Base-by-base conservation (phyloP, 305 asterid species). In the Plantago coronopus region DNA sequence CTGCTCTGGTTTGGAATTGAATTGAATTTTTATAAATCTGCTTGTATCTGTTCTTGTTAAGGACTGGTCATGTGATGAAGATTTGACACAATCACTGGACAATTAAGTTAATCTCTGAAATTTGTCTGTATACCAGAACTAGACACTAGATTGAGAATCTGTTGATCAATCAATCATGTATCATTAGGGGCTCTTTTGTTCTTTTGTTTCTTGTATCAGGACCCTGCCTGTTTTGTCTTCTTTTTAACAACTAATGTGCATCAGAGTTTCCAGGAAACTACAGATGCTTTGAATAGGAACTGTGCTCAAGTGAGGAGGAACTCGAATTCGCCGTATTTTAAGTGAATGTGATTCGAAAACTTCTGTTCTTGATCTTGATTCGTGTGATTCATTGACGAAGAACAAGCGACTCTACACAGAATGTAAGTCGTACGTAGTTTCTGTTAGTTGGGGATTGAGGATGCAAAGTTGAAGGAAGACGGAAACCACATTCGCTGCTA, bases 61-160 rank as follows among this genome's bases (percentile, higher is more conserved):
- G 0, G 8, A 37, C 42, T 37, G 13, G 1, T 37, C 13, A 37
- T 10, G 13, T 8, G 14, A 12, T 37, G 10, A 4, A 37, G 42
- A 37, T 37, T 10, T 38, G 15, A 7, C 43, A 38, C 2, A 38
- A 38, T 1, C 34, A 27, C 5, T 3, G 34, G 5, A 27, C 4
- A 4, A 27, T 4, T n/a, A 27, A 3, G 34, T 27, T 27, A 27
- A 3, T 38, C 43, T 38, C 43, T 3, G 0, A 38, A 38, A 38
- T 11, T 38, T 48, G 29, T 48, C 16, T 8, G 20, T 23, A 12
- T 16, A 49, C 16, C 4, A 18, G 21, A 48, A 4, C 15, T 7
- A 49, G 55, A 49, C 55, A 49, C 29, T 49, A 49, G 11, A n/a
- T 49, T 13, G 43, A 38, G 55, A 49, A 10, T 48, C 4, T 48